Evolutionary conservation across 768 basidiomycete genomes (phyloP), one percentile per base, ranked within the genome.

Genomic region (Cyclocybe cylindracea): DNA sequence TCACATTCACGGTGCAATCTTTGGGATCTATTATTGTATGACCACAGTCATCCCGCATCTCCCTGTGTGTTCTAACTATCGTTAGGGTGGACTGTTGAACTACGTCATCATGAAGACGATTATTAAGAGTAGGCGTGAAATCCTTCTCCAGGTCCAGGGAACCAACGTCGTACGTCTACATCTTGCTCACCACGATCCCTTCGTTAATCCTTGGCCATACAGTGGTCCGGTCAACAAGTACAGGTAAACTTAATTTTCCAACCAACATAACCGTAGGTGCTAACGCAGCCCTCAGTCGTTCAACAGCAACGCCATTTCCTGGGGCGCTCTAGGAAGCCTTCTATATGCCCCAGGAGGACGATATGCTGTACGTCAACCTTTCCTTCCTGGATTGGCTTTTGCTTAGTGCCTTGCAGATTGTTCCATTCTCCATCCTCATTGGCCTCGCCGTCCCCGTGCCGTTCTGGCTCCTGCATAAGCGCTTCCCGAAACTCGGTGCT

Each of bases 1-100:
- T 78, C 33, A 80, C 85, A 1, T 86, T 87, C 65, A 72, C 76
- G n/a, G 81, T 82, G 6, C 84, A 86, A 59, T 74, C 71, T 32
- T 46, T 77, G 41, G 84, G 86, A 2, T 79, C 83, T 5, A 64
- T 87, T 39, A 67, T 86, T 33, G 84, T 80, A 48, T 53, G 74
- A 58, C 29, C n/a, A 13, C 3, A 5, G 3, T 24, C 24, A 24
- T 24, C 24, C 24, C 24, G 5, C 5, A 6, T 16, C 37, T 29
- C 36, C 2, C 8, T 11, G 8, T 10, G 7, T 11, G 8, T 34
- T n/a, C 19, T 39, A 13, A 24, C 10, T 8, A 5, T 29, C 13
- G 2, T 41, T 41, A 70, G 70, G 69, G 72, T 56, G 69, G 70
- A 29, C 56, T 74, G 1, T 58, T 74, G 46, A 74, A 74, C 60